Conservation (phyloP, 1,139 yeast genomes). For the Saccharomyces hybrid region DNA sequence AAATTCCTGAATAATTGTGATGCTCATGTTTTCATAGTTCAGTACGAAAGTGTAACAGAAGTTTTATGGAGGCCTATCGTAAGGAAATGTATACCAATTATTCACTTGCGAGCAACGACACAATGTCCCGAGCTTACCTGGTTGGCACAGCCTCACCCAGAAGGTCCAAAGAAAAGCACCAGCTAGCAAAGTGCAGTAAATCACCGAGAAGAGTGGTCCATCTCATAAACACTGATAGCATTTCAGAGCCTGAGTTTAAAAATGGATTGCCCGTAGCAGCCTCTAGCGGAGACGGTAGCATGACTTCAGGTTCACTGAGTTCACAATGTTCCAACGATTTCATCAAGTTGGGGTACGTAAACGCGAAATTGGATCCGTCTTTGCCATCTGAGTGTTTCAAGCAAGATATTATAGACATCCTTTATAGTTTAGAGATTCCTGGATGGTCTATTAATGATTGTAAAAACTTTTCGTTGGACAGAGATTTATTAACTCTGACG, state of each 20-base stretch:
- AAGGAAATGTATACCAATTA: background rate
- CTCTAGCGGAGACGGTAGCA: background rate
- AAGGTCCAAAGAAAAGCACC: background rate
- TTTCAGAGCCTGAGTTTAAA: background rate
- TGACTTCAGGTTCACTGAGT: background rate
- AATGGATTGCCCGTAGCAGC: background rate
- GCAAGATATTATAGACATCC: constrained; percentile 60
- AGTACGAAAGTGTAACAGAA: background rate
- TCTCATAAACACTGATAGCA: background rate
- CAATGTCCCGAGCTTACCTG: background rate
- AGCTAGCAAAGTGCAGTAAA: background rate
- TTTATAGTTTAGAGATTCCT: constrained; percentile 54
- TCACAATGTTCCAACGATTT: background rate
- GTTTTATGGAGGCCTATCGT: background rate
- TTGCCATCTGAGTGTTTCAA: constrained; percentile 77
- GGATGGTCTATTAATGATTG: constrained; percentile 34
- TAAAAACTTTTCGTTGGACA: constrained; percentile 41
- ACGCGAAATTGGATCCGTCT: constrained; percentile 47
- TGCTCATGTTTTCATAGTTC: background rate
- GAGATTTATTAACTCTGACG: background rate
- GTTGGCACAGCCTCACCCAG: background rate
- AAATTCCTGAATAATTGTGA: background rate
- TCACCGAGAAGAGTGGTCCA: background rate
- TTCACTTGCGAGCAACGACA: background rate
- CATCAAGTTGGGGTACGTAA: constrained; percentile 20